Conservation (phyloP, 129 eudicot species). For the Flaveria sonorensis region DNA sequence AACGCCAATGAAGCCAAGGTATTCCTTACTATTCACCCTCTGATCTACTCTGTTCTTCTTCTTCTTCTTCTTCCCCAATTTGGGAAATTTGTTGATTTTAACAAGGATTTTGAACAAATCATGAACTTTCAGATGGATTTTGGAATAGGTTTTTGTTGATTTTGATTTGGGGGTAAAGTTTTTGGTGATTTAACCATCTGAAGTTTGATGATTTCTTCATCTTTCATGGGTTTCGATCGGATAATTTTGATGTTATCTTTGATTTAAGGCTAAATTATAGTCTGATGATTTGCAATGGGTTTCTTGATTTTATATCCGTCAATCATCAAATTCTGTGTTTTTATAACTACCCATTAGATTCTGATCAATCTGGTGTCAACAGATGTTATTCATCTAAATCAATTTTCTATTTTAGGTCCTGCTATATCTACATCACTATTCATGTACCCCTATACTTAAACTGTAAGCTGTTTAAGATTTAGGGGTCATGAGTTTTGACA, state of each 20-base stretch:
- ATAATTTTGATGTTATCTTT: background rate
- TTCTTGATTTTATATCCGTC: background rate
- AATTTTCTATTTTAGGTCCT: background rate
- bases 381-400: background rate
- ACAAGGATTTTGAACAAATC: background rate
- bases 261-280: background rate
- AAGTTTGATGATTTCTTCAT: background rate
- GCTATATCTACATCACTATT: too few species aligned
- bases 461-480: too few species aligned
- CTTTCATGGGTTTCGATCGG: background rate
- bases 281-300: background rate
- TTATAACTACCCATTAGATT: background rate
- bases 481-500: too few species aligned
- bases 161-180: conserved; percentile 26
- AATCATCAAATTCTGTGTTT: background rate
- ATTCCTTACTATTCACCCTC: background rate
- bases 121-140: too few species aligned
- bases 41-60: conserved; percentile 7
- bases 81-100: background rate
- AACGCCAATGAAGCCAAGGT: conserved; percentile 86
- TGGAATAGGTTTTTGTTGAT: too few species aligned
- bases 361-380: background rate
- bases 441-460: too few species aligned
- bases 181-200: too few species aligned
- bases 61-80: background rate